phyloP scores from a whole-genome alignment of 352 stramenopile genomes.

The Peronosclerospora sorghi region DNA sequence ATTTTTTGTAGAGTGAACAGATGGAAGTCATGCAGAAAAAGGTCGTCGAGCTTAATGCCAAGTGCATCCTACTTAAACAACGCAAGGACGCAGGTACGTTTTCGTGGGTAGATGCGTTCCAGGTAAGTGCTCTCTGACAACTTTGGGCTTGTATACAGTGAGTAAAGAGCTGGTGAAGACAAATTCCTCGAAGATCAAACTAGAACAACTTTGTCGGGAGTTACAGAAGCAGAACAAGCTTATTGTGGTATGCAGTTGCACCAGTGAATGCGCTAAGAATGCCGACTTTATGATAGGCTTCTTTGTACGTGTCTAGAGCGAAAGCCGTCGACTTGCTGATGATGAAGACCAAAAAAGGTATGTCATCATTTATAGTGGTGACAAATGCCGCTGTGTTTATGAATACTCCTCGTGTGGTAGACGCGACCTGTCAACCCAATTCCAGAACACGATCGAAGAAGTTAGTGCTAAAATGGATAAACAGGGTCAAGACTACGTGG shows the following conservation, averaged over 20 bases:
- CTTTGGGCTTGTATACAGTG: constrained; percentile 21
- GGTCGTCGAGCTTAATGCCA: constrained; percentile 69
- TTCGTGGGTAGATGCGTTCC: not conserved
- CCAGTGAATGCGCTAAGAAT: not conserved
- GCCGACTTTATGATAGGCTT: not conserved
- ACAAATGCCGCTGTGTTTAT: not conserved
- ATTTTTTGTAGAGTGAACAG: constrained; percentile 33
- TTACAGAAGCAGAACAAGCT: constrained; percentile 84
- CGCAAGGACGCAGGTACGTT: constrained; percentile 47
- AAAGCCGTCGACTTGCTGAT: constrained; percentile 75
- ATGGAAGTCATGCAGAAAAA: constrained; percentile 67
- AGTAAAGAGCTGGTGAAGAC: constrained; percentile 55
- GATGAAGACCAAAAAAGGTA: constrained; percentile 76
- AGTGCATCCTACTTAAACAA: constrained; percentile 67
- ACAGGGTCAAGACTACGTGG: constrained; percentile 74
- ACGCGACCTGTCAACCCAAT: constrained; percentile 60
- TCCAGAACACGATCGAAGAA: constrained; percentile 83
- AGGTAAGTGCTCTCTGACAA: not conserved
- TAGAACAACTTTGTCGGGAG: constrained; percentile 78
- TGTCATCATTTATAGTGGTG: not conserved
- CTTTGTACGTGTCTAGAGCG: constrained; percentile 19
- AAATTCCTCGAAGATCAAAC: constrained; percentile 51
- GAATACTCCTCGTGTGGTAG: constrained; percentile 12
- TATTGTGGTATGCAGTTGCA: constrained; percentile 37
- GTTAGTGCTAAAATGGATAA: constrained; percentile 85